Percentiles rank a stretch among this genome's conserved stretches.
These are phyloP conservation scores for Xylariaceae sp. DNA, from an alignment of 2,329 filamentous ascomycete genomes.

Conservation along the genomic window DNA sequence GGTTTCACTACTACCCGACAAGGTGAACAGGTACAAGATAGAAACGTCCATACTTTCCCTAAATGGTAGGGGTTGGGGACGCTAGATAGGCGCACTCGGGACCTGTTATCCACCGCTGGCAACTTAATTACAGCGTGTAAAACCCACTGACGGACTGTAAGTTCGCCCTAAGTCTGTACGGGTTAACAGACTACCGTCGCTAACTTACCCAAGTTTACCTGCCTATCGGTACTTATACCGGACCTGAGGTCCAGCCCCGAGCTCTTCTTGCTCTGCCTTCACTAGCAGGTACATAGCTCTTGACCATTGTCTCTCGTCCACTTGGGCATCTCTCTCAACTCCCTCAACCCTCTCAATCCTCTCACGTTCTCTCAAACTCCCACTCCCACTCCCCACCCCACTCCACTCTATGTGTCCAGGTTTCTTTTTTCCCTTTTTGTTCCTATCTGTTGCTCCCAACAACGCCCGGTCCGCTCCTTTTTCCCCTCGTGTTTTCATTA, in stretches of 20 bases:
- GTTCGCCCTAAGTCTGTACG: neutral
- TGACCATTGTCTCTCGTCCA: neutral
- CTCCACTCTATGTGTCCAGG: slow-evolving; percentile 13
- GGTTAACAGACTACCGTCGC: neutral
- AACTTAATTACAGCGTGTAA: no score
- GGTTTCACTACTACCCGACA: neutral
- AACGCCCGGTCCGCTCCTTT: slow-evolving; percentile 20
- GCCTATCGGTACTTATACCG: neutral
- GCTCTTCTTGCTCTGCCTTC: neutral
- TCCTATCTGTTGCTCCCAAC: slow-evolving; percentile 12
- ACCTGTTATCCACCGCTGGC: no score
- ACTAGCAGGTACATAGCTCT: neutral
- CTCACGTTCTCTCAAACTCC: neutral
- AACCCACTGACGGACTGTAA: no score
- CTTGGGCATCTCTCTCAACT: slow-evolving; percentile 2
- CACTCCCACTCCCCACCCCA: neutral
- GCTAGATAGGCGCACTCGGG: no score
- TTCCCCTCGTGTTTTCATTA: slow-evolving; percentile 14
- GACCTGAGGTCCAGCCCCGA: no score
- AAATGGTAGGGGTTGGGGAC: no score
- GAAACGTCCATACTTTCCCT: neutral
- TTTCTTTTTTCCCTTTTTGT: slow-evolving; percentile 11
- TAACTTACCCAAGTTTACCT: neutral
- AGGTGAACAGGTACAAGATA: neutral
- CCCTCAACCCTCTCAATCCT: neutral